These are phyloP conservation scores for Gracilaria caudata DNA, from an alignment of 23 red algal species.

Conservation along the genomic window DNA sequence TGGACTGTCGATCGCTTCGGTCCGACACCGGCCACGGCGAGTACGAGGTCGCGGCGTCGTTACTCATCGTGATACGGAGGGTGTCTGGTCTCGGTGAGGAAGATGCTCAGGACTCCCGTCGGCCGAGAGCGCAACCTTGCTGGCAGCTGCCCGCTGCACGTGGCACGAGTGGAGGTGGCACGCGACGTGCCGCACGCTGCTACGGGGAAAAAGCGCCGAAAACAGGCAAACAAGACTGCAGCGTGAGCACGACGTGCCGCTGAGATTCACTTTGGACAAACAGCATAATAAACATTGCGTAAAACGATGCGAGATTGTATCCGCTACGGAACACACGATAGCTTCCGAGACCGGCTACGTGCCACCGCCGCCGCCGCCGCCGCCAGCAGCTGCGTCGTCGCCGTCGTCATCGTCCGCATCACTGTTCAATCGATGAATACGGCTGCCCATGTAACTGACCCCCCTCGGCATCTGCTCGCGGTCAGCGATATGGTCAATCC, in stretches of 20 bases:
- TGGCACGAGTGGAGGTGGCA: no score
- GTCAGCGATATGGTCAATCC: slow-evolving; percentile 39
- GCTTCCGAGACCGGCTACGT: neutral
- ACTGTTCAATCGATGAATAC: slow-evolving; percentile 45
- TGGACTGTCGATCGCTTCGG: slow-evolving; percentile 17
- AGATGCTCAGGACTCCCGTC: neutral
- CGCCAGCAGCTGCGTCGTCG: neutral
- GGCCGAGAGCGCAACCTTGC: no score
- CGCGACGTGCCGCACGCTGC: no score
- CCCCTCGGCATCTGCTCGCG: slow-evolving; percentile 54
- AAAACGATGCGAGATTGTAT: no score
- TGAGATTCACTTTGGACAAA: neutral
- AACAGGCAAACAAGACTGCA: neutral
- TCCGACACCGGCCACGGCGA: slow-evolving; percentile 44
- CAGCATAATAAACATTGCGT: neutral
- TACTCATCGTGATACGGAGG: neutral
- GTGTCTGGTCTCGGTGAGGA: neutral
- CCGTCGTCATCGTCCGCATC: slow-evolving; percentile 22
- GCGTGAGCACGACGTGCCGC: neutral
- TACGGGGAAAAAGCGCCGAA: neutral
- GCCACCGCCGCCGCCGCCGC: neutral
- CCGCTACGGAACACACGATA: no score
- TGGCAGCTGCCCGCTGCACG: no score
- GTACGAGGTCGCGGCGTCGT: neutral
- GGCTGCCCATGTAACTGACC: slow-evolving; percentile 74